Evolutionary conservation across 768 basidiomycete genomes (phyloP).

Genomic region (Pisolithus microcarpus): DNA sequence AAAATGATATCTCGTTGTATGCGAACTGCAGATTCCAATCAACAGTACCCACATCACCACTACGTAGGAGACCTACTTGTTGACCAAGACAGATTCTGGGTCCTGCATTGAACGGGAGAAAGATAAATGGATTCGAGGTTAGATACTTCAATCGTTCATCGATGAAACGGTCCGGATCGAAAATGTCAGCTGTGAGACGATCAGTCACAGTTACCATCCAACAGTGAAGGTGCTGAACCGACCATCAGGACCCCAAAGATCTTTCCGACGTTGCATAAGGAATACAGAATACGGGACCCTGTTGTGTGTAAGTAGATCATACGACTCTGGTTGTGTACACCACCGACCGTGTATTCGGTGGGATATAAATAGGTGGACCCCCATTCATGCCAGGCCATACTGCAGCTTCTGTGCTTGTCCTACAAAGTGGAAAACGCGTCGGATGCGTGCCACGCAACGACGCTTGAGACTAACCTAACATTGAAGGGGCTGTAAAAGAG

Average conservation of each 20-base stretch:
- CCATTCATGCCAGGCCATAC: constrained; percentile 19
- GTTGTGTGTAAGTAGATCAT: background rate
- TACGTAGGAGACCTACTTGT: constrained; percentile 18
- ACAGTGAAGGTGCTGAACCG: background rate
- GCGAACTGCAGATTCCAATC: constrained; percentile 41
- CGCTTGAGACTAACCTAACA: constrained; percentile 7
- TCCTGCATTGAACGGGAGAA: constrained; percentile 36
- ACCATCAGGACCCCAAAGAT: constrained; percentile 69
- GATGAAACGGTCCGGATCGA: constrained; percentile 64
- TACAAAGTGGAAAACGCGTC: constrained; percentile 3
- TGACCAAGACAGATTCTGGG: constrained; percentile 34
- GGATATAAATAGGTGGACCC: constrained; percentile 19
- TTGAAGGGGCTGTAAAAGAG: constrained; percentile 18
- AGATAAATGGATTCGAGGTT: constrained; percentile 47
- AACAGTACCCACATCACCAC: background rate
- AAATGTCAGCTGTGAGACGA: constrained; percentile 39
- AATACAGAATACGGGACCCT: constrained; percentile 42
- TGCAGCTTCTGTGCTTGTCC: constrained; percentile 16
- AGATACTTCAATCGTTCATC: constrained; percentile 55
- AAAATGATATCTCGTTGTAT: constrained; percentile 58
- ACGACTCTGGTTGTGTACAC: background rate
- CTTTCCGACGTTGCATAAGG: constrained; percentile 54
- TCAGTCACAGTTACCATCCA: background rate
- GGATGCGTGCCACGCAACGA: background rate
- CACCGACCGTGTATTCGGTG: constrained; percentile 23